phyloP scores from a whole-genome alignment of 2,329 filamentous ascomycete genomes.

The Cladosporium sp. region DNA sequence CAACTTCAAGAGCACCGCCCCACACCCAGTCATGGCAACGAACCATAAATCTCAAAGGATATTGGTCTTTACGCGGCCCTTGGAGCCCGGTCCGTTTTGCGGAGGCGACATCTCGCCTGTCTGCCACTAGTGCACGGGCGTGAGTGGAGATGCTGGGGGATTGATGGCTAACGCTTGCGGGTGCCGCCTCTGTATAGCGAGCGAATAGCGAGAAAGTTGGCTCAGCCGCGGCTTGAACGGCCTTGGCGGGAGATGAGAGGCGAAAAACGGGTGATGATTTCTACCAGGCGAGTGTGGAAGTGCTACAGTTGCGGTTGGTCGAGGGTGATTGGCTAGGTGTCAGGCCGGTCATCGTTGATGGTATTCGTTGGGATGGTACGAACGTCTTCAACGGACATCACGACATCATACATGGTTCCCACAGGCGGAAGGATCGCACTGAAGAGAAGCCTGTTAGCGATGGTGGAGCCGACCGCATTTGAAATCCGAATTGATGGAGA shows the following conservation, averaged over 20 bases:
- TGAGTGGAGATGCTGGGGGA: slow-evolving; percentile 7
- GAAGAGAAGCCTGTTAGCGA: background rate
- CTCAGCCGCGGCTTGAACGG: background rate
- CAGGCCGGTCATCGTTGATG: background rate
- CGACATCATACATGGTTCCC: background rate
- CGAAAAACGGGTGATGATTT: background rate
- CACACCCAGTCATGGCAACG: background rate
- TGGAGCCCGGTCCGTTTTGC: background rate
- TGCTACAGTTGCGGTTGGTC: background rate
- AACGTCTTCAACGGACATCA: background rate
- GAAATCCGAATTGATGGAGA: background rate
- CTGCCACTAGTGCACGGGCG: background rate
- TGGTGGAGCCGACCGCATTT: background rate
- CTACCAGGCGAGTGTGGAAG: background rate
- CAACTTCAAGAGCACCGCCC: background rate
- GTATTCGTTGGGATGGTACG: background rate
- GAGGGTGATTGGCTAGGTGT: background rate
- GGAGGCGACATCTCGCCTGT: background rate
- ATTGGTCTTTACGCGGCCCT: background rate
- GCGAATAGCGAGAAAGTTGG: background rate
- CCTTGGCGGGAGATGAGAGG: background rate
- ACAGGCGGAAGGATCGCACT: background rate
- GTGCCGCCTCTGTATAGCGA: background rate
- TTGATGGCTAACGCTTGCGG: background rate
- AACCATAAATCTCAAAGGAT: background rate